Conservation (phyloP, 169 alveolate genomes). For the Eimeria sp. region DNA sequence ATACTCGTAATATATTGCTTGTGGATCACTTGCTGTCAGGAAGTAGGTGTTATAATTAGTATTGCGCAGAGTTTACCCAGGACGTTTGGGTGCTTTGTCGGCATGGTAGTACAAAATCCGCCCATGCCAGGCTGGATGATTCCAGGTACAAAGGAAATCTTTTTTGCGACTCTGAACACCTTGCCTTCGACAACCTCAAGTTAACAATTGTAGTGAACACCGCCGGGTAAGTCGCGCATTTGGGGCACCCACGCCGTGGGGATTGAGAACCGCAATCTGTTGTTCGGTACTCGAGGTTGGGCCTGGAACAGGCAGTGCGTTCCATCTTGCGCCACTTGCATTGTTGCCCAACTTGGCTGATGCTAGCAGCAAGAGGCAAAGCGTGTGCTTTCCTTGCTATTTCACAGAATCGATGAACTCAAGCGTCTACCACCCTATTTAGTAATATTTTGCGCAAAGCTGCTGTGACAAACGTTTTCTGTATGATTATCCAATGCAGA, state of each 20-base stretch:
- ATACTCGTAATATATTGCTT: neutral
- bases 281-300: neutral
- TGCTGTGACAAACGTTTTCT: no score
- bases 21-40: neutral
- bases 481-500: no score
- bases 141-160: no score
- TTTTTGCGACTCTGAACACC: no score
- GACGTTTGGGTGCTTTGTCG: neutral
- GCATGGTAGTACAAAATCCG: no score
- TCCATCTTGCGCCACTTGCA: neutral
- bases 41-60: neutral
- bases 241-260: neutral
- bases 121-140: no score
- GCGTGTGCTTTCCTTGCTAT: no score
- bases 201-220: neutral
- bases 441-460: no score
- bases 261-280: neutral
- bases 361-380: no score
- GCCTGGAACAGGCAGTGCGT: constrained; percentile 26
- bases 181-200: no score
- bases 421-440: no score
- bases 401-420: no score
- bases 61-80: neutral
- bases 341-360: neutral
- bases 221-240: neutral